Conservation (phyloP, 2,329 filamentous ascomycete genomes). For the Pseudogymnoascus sp. region DNA sequence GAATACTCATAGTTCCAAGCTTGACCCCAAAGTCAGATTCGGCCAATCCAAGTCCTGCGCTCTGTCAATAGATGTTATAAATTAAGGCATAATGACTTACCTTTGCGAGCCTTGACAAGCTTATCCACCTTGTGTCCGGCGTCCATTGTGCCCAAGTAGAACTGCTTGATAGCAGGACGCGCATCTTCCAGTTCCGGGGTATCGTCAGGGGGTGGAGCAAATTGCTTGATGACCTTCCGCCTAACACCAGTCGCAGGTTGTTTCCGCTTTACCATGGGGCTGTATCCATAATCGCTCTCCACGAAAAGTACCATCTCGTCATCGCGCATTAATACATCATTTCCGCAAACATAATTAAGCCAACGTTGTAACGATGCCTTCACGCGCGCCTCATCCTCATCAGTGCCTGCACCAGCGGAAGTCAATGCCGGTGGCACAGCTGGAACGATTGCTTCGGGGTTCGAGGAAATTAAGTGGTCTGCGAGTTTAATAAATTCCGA, state of each 20-base stretch:
- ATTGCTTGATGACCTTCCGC: conserved; percentile 94
- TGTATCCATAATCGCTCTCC: conserved; percentile 98
- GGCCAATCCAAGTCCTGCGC: conserved; percentile 76
- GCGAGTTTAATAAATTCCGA: conserved; percentile 96
- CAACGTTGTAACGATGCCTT: conserved; percentile 88
- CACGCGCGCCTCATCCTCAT: conserved; percentile 86
- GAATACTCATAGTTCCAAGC: conserved; percentile 75
- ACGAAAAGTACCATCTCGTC: conserved; percentile 98
- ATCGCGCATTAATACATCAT: conserved; percentile 87
- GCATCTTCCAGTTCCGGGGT: conserved; percentile 90
- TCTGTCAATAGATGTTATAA: conserved; percentile 27
- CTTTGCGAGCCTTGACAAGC: conserved; percentile 84
- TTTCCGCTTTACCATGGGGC: conserved; percentile 88
- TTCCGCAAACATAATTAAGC: conserved; percentile 89
- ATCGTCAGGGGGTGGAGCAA: conserved; percentile 93
- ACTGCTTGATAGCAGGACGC: conserved; percentile 85
- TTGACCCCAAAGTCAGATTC: conserved; percentile 94
- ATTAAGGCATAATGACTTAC: conserved; percentile 42
- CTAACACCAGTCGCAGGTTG: conserved; percentile 94
- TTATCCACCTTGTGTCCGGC: conserved; percentile 94
- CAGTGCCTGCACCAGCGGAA: conserved; percentile 88
- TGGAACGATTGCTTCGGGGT: conserved; percentile 89
- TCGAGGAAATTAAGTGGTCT: conserved; percentile 93
- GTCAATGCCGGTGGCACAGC: conserved; percentile 93
- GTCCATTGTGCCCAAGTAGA: conserved; percentile 94